These are phyloP conservation scores for Pythium apleroticum DNA, from an alignment of 352 stramenopile species.

Conservation along the genomic window DNA sequence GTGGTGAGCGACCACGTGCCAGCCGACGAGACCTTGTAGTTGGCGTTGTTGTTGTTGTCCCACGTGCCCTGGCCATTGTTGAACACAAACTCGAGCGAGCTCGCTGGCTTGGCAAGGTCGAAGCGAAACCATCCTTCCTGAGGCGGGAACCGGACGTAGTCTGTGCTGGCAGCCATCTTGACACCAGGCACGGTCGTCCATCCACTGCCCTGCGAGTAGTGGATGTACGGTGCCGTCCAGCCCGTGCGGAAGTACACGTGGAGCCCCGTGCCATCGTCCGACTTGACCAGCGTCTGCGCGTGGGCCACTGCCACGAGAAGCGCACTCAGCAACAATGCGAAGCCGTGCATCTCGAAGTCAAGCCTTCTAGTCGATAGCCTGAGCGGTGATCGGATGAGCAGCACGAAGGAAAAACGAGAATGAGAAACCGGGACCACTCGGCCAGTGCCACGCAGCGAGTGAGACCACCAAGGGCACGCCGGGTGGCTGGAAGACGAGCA, in stretches of 20 bases:
- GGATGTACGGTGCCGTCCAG: slow-evolving; percentile 46
- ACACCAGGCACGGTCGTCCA: slow-evolving; percentile 26
- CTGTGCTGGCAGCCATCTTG: slow-evolving; percentile 33
- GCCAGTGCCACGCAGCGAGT: too few species aligned
- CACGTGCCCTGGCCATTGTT: slow-evolving; percentile 42
- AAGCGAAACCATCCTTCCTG: slow-evolving; percentile 47
- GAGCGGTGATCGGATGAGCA: background rate
- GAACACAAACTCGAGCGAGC: slow-evolving; percentile 39
- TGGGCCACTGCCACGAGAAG: slow-evolving; percentile 1
- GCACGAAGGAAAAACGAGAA: background rate
- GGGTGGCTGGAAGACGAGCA: background rate
- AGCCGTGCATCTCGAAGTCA: background rate
- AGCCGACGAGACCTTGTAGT: slow-evolving; percentile 35
- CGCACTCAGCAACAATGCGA: background rate
- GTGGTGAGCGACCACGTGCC: slow-evolving; percentile 34
- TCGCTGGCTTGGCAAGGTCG: slow-evolving; percentile 24
- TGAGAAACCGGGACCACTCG: background rate
- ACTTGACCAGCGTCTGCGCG: slow-evolving; percentile 13
- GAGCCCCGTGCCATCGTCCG: slow-evolving; percentile 37
- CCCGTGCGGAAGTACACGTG: slow-evolving; percentile 50
- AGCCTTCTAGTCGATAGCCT: background rate
- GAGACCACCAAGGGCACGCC: background rate
- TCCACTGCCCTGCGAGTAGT: slow-evolving; percentile 43
- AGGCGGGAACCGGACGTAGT: slow-evolving; percentile 36
- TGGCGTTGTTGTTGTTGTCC: slow-evolving; percentile 42